Conservation (phyloP, 768 basidiomycete species). For the Russula ochroleuca region DNA sequence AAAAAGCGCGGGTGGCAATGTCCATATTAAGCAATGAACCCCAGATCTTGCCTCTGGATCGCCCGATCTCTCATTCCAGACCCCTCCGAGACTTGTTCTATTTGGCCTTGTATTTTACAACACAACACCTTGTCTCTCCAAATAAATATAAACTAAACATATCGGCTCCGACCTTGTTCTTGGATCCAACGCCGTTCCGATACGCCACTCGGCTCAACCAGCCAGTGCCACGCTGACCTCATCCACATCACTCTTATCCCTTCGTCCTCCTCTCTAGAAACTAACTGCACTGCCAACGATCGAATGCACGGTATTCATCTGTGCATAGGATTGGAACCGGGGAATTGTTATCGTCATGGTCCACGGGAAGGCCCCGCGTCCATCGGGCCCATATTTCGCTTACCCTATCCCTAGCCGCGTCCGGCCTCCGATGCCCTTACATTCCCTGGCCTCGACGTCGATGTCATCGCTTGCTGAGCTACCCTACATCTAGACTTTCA, state of each 20-base stretch:
- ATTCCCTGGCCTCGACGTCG: slow-evolving; percentile 45
- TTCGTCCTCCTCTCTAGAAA: too few relatives aligned
- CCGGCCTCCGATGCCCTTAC: slow-evolving; percentile 34
- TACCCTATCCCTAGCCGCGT: slow-evolving; percentile 23
- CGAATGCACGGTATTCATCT: neutral
- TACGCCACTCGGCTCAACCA: neutral
- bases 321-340: neutral
- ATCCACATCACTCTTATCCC: too few relatives aligned
- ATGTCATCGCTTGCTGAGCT: slow-evolving; percentile 44
- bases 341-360: neutral
- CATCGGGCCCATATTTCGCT: slow-evolving; percentile 10
- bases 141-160: neutral
- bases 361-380: slow-evolving; percentile 33
- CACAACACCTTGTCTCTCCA: slow-evolving; percentile 4
- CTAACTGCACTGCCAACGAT: too few relatives aligned
- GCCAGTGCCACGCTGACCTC: too few relatives aligned
- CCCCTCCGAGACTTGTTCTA: neutral
- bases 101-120: neutral
- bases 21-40: slow-evolving; percentile 19
- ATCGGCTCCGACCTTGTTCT: neutral
- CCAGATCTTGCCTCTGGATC: slow-evolving; percentile 25
- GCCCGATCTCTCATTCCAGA: slow-evolving; percentile 14
- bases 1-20: slow-evolving; percentile 3
- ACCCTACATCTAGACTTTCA: neutral
- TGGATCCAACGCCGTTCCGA: neutral